A percentile compares a stretch with the other conserved stretches of the same genome.
Conservation (phyloP, 1,284 basidiomycete species). For the Heterobasidion parviporum region DNA sequence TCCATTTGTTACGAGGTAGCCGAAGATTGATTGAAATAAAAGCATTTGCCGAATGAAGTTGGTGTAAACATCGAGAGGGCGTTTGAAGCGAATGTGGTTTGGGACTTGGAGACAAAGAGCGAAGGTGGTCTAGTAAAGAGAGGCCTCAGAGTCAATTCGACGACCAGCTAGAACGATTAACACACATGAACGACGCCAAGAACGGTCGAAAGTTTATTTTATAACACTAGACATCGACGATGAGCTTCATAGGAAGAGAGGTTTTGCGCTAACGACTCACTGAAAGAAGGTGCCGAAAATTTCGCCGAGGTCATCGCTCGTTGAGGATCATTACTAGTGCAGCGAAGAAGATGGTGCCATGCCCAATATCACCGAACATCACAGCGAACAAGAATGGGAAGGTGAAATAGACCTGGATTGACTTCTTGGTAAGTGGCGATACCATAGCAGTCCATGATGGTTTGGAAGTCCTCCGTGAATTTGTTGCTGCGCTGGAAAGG, state of each 20-base stretch:
- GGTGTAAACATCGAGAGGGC: constrained; percentile 72
- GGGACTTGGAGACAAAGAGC: constrained; percentile 93
- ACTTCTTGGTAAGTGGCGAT: constrained; percentile 94
- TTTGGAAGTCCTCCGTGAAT: constrained; percentile 96
- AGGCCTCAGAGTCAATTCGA: constrained; percentile 7
- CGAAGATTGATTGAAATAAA: constrained; percentile 96
- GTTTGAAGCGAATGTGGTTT: constrained; percentile 92
- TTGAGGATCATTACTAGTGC: constrained; percentile 81
- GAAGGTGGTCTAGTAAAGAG: constrained; percentile 54
- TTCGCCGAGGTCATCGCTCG: constrained; percentile 83
- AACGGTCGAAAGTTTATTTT: constrained; percentile 99
- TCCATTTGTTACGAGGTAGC: constrained; percentile 96
- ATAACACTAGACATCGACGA: constrained; percentile 33
- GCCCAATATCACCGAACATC: constrained; percentile 98
- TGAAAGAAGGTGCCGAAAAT: constrained; percentile 91
- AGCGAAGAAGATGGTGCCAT: constrained; percentile 78
- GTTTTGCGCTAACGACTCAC: constrained; percentile 32
- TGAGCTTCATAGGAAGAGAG: no score
- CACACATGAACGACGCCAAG: constrained; percentile 94
- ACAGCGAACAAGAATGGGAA: constrained; percentile 96
- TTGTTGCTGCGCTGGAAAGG: constrained; percentile 95
- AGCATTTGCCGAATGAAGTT: constrained; percentile 97
- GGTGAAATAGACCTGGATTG: constrained; percentile 94
- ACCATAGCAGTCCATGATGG: constrained; percentile 97
- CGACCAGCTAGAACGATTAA: constrained; percentile 17